These are phyloP conservation scores for Globisporangium irregulare DNA, from an alignment of 352 stramenopile species.

Conservation along the genomic window DNA sequence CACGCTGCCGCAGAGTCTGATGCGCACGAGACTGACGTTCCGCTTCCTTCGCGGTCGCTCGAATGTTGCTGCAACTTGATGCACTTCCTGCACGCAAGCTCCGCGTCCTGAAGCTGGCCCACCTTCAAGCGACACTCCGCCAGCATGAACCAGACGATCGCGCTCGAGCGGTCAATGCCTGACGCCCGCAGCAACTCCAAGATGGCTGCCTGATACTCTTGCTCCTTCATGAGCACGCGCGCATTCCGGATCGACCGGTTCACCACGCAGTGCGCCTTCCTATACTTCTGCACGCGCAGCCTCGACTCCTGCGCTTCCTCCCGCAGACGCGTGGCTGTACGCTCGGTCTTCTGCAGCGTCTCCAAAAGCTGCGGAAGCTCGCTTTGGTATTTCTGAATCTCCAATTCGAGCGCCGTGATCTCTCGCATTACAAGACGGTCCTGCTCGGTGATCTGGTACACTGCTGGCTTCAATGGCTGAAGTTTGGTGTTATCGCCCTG, in stretches of 20 bases:
- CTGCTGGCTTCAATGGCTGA: constrained; percentile 15
- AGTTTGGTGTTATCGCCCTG: not conserved
- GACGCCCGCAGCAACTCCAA: constrained; percentile 48
- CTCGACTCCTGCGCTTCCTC: constrained; percentile 35
- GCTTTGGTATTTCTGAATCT: constrained; percentile 43
- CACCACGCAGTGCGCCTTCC: constrained; percentile 43
- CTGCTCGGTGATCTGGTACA: constrained; percentile 33
- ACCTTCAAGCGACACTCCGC: constrained; percentile 53
- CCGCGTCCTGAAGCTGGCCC: constrained; percentile 39
- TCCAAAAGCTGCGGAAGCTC: constrained; percentile 47
- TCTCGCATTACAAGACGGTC: constrained; percentile 38
- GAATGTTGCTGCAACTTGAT: constrained; percentile 34
- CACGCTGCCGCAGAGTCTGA: constrained; percentile 16
- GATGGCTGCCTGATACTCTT: constrained; percentile 61
- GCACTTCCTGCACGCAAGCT: constrained; percentile 55
- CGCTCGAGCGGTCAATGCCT: constrained; percentile 47
- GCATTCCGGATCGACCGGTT: constrained; percentile 37
- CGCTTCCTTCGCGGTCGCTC: constrained; percentile 3
- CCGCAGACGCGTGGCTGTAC: constrained; percentile 25
- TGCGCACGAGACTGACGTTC: not conserved
- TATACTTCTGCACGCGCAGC: constrained; percentile 39
- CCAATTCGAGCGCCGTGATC: constrained; percentile 41
- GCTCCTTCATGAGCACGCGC: constrained; percentile 37
- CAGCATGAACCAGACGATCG: constrained; percentile 50
- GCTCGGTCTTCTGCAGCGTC: constrained; percentile 31